These are phyloP conservation scores for Panicum virgatum DNA, from an alignment of 202 grass and related monocot species.

Conservation along the genomic window DNA sequence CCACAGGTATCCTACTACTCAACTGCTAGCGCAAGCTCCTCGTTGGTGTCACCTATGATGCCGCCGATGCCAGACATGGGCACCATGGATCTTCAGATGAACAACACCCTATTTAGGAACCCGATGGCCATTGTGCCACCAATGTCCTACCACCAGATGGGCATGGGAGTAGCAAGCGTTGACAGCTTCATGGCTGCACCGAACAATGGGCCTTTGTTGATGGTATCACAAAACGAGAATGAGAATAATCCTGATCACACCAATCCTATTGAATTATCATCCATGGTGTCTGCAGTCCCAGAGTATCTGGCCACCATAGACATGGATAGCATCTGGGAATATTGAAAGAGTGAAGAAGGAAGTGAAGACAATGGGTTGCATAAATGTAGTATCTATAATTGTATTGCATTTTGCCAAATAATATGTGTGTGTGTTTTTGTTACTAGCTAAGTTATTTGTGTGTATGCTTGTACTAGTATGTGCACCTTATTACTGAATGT, in stretches of 20 bases:
- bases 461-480: background rate
- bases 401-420: background rate
- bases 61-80: background rate
- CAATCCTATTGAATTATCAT: constrained; percentile 42
- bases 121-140: background rate
- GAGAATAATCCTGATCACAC: constrained; percentile 27
- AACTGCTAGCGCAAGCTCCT: background rate
- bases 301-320: background rate
- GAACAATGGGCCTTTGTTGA: constrained; percentile 24
- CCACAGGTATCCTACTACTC: background rate
- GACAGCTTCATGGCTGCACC: constrained; percentile 21
- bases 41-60: background rate
- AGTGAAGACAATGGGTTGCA: background rate
- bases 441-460: background rate
- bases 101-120: background rate
- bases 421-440: background rate
- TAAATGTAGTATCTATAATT: background rate
- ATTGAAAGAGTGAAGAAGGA: background rate
- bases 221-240: constrained; percentile 35
- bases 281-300: background rate
- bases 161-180: background rate
- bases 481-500: background rate
- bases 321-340: constrained; percentile 44
- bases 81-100: background rate
- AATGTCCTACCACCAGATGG: constrained; percentile 5